phyloP scores from a whole-genome alignment of 2,329 filamentous ascomycete species.

The Rutstroemia sydowiana region DNA sequence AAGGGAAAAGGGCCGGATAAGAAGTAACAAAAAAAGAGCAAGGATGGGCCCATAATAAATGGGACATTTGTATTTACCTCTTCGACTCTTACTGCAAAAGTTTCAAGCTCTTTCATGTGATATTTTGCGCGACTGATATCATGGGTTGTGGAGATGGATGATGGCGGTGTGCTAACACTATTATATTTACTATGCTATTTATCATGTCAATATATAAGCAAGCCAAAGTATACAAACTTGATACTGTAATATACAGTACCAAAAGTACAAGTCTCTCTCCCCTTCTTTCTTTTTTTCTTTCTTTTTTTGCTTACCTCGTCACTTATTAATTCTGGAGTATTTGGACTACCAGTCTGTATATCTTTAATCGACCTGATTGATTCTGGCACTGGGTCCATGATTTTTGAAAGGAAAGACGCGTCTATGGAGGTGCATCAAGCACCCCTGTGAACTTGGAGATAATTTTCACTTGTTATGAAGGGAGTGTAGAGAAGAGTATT shows the following conservation, averaged over 20 bases:
- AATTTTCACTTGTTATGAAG: not conserved
- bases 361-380: constrained; percentile 2
- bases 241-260: no score
- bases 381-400: constrained; percentile 7
- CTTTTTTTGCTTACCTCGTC: constrained; percentile 11
- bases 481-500: not conserved
- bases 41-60: constrained; percentile 3
- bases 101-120: constrained; percentile 13
- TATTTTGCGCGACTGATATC: constrained; percentile 14
- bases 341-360: constrained; percentile 7
- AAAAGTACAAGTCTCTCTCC: no score
- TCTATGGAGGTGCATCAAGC: constrained; percentile 6
- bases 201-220: not conserved
- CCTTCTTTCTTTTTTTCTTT: no score
- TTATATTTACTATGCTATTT: constrained; percentile 1
- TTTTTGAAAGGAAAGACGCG: not conserved
- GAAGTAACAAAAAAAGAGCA: not conserved
- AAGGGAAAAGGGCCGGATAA: constrained; percentile 3
- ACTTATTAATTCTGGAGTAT: constrained; percentile 7
- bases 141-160: constrained; percentile 12
- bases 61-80: constrained; percentile 7
- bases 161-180: constrained; percentile 8
- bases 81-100: constrained; percentile 13
- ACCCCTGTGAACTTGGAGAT: constrained; percentile 11
- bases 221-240: not conserved